Conservation (phyloP, 2,329 filamentous ascomycete species). For the Curvularia hawaiiensis region DNA sequence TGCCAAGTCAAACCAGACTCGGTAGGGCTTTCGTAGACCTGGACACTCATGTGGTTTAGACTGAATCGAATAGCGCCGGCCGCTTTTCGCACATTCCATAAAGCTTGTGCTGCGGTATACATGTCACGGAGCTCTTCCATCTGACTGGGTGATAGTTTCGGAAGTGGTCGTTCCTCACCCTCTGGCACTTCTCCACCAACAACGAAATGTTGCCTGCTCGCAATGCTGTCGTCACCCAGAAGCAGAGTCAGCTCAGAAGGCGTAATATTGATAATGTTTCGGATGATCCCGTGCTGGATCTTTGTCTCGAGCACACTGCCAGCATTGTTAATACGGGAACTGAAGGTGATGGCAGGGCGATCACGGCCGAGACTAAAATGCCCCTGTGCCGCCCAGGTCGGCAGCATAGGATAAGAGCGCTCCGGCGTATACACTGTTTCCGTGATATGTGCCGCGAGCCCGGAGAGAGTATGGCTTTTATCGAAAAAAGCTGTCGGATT, state of each 20-base stretch:
- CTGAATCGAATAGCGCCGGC: constrained; percentile 49
- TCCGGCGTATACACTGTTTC: constrained; percentile 64
- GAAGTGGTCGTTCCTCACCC: constrained; percentile 8
- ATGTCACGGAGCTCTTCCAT: constrained; percentile 44
- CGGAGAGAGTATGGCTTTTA: constrained; percentile 62
- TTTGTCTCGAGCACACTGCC: constrained; percentile 61
- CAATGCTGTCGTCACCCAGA: constrained; percentile 43
- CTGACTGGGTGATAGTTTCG: constrained; percentile 28
- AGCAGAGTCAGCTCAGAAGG: constrained; percentile 45
- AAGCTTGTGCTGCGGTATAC: constrained; percentile 40
- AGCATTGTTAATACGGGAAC: constrained; percentile 57
- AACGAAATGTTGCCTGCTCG: constrained; percentile 23
- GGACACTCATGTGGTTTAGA: constrained; percentile 33
- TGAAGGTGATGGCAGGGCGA: constrained; percentile 66
- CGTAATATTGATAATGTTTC: constrained; percentile 61
- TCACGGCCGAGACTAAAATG: constrained; percentile 60
- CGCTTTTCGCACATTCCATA: constrained; percentile 40
- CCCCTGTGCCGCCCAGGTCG: constrained; percentile 53
- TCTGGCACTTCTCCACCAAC: constrained; percentile 33
- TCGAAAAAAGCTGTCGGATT: constrained; percentile 75
- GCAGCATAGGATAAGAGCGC: constrained; percentile 62
- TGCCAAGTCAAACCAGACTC: constrained; percentile 47
- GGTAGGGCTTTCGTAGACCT: constrained; percentile 43
- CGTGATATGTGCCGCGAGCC: constrained; percentile 64
- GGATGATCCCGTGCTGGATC: constrained; percentile 58